Evolutionary conservation across 441 rosid species (phyloP), one percentile per base, ranked within the genome.

Genomic region (Pelargonium australe): DNA sequence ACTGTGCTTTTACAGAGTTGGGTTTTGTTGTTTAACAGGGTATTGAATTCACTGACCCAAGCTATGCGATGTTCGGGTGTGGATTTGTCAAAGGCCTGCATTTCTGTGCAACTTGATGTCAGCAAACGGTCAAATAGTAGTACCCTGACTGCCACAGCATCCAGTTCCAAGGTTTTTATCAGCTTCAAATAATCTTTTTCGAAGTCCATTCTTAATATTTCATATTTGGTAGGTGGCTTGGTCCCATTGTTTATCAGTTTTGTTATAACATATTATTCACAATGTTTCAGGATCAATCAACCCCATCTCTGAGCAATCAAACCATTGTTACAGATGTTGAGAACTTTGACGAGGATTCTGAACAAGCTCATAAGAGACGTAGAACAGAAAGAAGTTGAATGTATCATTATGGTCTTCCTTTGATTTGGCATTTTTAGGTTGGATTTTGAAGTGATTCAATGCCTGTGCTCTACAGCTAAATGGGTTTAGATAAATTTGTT

Each of bases 31-130:
- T 78, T 70, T 40, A 58, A 41, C 81, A 80, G 86, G 80, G 64
- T 85, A 72, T 75, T 75, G 77, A 71, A 73, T 63, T 70, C 68
- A 67, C 63, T 86, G 72, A 86, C 79, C 28, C 80, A 77, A 75
- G 81, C 76, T 12, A 71, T 86, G 69, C 82, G 68, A 62, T 81
- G 85, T 64, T 81, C 82, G 12, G 87, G 87, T 49, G 85, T 86
- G 77, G 82, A 86, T 63, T 63, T 85, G 79, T 79, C 86, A 43
- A 81, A 78, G 74, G 73, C 88, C 11, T 67, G 34, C 72, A 76
- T 86, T 72, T 78, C 86, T 14, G 88, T 86, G 68, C 73, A 84
- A 67, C 75, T 86, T 73, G 83, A 80, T 72, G 85, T 83, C 64
- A 70, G 80, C 19, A 91, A 81, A 81, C 81, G 51, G 55, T 66